Conservation (phyloP, 148 eudicot species). For the Camellia japonica region DNA sequence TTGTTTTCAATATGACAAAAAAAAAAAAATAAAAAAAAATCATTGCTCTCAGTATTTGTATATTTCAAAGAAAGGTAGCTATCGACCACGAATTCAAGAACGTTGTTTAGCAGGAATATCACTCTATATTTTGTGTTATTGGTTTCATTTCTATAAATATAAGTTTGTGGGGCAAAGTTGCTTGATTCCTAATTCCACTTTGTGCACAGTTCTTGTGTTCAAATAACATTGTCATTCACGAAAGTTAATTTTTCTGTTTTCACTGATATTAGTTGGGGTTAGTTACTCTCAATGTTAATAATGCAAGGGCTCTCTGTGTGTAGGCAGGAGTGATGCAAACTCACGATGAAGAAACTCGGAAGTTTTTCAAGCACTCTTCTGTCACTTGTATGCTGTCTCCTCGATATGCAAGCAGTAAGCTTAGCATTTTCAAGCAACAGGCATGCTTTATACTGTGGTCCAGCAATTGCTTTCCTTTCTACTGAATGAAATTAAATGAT, state of each 20-base stretch:
- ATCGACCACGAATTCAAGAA: neutral
- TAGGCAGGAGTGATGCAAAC: constrained; percentile 95
- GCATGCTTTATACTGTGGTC: constrained; percentile 51
- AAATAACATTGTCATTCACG: neutral
- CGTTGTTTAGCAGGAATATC: no score
- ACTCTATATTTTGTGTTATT: no score
- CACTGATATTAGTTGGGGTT: neutral
- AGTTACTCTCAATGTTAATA: constrained; percentile 5
- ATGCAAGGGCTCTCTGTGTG: constrained; percentile 13
- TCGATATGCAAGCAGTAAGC: constrained; percentile 96
- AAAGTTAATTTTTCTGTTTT: neutral
- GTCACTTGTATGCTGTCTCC: constrained; percentile 84
- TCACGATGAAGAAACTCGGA: constrained; percentile 87
- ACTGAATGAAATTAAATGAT: neutral
- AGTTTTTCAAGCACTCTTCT: constrained; percentile 88
- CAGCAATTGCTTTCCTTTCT: constrained; percentile 11
- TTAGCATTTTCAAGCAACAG: constrained; percentile 99
- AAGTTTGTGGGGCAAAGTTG: neutral
- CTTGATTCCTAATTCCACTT: neutral
- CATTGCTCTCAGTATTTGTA: no score
- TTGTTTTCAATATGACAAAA: no score
- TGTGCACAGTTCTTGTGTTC: neutral
- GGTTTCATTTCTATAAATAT: neutral
- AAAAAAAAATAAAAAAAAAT: no score
- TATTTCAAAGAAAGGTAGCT: neutral